Conservation (phyloP, 768 basidiomycete species). For the Lyophyllum shimeji region DNA sequence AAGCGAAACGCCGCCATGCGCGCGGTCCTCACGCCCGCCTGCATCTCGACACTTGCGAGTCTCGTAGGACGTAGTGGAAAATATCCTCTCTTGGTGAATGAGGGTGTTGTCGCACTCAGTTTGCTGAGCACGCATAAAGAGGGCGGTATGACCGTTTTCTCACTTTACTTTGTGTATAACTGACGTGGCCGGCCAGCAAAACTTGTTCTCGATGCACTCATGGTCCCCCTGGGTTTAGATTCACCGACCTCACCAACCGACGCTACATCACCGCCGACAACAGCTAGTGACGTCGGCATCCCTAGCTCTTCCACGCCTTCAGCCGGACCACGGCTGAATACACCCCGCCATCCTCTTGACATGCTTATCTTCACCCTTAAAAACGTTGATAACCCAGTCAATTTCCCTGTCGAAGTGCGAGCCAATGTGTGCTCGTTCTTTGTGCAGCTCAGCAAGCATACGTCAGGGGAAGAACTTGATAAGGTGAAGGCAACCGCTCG, state of each 20-base stretch:
- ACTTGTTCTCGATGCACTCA: constrained; percentile 61
- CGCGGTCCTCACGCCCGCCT: constrained; percentile 49
- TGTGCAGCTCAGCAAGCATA: constrained; percentile 57
- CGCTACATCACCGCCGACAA: constrained; percentile 38
- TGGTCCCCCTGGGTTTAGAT: constrained; percentile 47
- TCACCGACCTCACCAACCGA: constrained; percentile 31
- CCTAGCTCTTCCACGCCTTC: constrained; percentile 47
- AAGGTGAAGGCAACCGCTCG: constrained; percentile 50
- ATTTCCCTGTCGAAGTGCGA: constrained; percentile 75
- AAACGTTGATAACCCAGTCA: constrained; percentile 52
- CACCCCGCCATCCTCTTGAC: constrained; percentile 62
- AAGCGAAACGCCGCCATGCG: constrained; percentile 55
- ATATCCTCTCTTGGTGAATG: constrained; percentile 86
- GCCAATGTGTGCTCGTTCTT: constrained; percentile 75
- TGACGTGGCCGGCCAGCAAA: constrained; percentile 42
- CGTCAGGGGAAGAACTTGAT: constrained; percentile 44
- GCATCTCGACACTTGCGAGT: constrained; percentile 61
- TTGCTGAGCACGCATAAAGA: constrained; percentile 64
- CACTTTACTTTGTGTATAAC: not conserved
- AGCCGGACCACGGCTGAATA: constrained; percentile 35
- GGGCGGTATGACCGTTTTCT: constrained; percentile 54
- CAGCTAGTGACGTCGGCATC: constrained; percentile 42
- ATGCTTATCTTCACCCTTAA: constrained; percentile 64
- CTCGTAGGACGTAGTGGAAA: constrained; percentile 76
- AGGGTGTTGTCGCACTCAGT: constrained; percentile 82